These are phyloP conservation scores for Zymoseptoria crescenta DNA, from an alignment of 2,329 filamentous ascomycete species.

Conservation along the genomic window DNA sequence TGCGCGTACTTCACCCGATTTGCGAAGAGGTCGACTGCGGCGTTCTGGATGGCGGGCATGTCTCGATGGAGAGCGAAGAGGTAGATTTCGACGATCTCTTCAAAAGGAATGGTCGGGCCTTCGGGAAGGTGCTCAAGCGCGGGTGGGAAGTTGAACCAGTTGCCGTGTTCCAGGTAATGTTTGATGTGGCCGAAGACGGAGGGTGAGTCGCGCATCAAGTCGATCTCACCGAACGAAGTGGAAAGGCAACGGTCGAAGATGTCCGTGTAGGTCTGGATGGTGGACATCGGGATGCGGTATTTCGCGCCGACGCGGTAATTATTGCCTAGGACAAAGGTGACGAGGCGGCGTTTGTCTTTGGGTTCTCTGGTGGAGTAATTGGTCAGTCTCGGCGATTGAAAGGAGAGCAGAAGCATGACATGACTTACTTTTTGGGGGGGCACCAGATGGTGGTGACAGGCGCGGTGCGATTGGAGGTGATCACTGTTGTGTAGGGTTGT, in stretches of 20 bases:
- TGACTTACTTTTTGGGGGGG: background rate
- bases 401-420: background rate
- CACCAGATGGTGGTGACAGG: background rate
- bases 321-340: background rate
- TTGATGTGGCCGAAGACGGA: background rate
- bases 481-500: too few species aligned
- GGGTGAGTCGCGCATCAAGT: background rate
- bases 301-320: background rate
- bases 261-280: background rate
- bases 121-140: background rate
- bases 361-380: background rate
- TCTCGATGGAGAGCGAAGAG: slow-evolving; percentile 5
- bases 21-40: slow-evolving; percentile 5
- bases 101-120: slow-evolving; percentile 2
- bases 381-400: background rate
- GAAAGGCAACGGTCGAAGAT: background rate
- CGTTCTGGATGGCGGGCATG: slow-evolving; percentile 14
- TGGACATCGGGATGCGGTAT: background rate
- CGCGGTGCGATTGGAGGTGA: background rate
- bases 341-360: background rate
- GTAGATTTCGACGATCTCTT: slow-evolving; percentile 11
- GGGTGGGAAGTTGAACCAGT: background rate
- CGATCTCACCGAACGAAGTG: background rate
- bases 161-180: background rate
- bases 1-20: slow-evolving; percentile 4